Evolutionary conservation across 495 filamentous ascomycete species (phyloP).

Genomic region (Penicillium bovifimosum): DNA sequence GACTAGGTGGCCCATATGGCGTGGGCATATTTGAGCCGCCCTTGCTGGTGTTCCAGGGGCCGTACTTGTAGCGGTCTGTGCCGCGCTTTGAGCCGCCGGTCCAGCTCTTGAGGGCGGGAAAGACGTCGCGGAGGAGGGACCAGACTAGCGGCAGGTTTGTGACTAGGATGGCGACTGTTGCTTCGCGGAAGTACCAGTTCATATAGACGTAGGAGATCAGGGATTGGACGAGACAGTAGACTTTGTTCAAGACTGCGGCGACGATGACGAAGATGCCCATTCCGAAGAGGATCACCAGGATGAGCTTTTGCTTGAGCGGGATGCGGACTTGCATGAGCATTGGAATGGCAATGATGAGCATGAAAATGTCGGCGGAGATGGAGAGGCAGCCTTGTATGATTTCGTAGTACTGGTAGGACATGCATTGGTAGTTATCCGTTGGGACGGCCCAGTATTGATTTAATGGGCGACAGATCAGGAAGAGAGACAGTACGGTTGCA

Average conservation of each 20-base stretch:
- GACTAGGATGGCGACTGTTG: conserved; percentile 57
- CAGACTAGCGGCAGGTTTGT: conserved; percentile 62
- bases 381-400: conserved; percentile 53
- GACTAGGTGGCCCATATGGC: conserved; percentile 31
- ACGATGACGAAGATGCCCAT: conserved; percentile 66
- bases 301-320: conserved; percentile 50
- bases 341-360: conserved; percentile 59
- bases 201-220: conserved; percentile 53
- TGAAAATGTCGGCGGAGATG: conserved; percentile 59
- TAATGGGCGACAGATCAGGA: conserved; percentile 59
- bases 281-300: conserved; percentile 46
- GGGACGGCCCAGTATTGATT: conserved; percentile 56
- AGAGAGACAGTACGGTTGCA: conserved; percentile 56
- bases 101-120: conserved; percentile 48
- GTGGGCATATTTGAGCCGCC: conserved; percentile 25
- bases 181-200: conserved; percentile 70
- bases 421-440: conserved; percentile 41
- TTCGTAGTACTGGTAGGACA: conserved; percentile 46
- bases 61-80: conserved; percentile 36
- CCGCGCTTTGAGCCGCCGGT: conserved; percentile 38
- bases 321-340: conserved; percentile 55
- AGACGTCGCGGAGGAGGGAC: conserved; percentile 55
- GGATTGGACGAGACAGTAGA: conserved; percentile 55
- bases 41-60: conserved; percentile 31
- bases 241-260: conserved; percentile 58